Conservation (phyloP, 2,329 filamentous ascomycete genomes). For the Penicillium sp. region DNA sequence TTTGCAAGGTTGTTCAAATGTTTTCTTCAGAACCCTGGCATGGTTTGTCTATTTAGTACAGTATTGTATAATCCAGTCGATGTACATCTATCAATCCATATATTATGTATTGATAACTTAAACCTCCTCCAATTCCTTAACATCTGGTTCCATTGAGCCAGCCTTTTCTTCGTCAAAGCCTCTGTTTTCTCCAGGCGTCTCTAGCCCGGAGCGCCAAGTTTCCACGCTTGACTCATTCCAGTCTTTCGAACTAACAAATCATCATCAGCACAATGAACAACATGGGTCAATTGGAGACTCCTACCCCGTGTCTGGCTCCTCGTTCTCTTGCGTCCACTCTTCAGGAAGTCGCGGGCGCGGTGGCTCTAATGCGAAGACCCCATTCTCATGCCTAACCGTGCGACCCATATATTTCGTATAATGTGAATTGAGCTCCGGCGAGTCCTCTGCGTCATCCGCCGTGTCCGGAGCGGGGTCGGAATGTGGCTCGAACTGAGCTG, state of each 20-base stretch:
- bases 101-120: not conserved
- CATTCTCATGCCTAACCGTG: not conserved
- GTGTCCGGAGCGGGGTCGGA: not conserved
- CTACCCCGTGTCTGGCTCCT: not conserved
- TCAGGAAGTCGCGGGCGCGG: constrained; percentile 5
- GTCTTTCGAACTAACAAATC: not conserved
- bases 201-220: not conserved
- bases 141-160: not conserved
- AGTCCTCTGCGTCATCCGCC: not conserved
- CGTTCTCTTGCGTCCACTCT: constrained; percentile 2
- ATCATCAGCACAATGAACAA: not conserved
- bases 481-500: not conserved
- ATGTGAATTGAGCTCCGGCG: not conserved
- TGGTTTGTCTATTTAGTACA: not conserved
- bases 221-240: not conserved
- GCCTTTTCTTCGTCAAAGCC: not conserved
- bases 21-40: too few species aligned
- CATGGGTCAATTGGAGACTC: not conserved
- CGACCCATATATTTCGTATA: not conserved
- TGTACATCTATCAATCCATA: not conserved
- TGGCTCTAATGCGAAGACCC: not conserved
- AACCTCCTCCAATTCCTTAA: not conserved
- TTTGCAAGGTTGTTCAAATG: too few species aligned
- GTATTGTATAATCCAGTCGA: not conserved
- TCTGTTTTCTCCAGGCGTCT: not conserved